Evolutionary conservation across 106 monocot genomes (phyloP), one percentile per base, ranked within the genome.

Genomic region (Posidonia australis): DNA sequence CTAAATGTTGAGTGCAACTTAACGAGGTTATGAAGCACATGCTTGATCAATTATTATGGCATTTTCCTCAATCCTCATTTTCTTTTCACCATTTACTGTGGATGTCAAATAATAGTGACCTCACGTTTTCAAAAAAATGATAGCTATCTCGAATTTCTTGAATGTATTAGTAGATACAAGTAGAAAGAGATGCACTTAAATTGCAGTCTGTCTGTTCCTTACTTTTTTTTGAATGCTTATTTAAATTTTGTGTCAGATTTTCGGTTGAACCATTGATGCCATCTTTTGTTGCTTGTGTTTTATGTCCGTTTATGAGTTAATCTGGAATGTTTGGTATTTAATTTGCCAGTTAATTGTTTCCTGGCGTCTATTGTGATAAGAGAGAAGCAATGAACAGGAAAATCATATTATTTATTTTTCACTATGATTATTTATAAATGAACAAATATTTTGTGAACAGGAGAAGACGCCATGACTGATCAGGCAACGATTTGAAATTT

Each of bases 171-270:
- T 45, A 45, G 44, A 24, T 55, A 24, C 22, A 55, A 55, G 54
- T 24, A 24, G 54, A 12, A 44, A 49, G 48, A 30, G 60, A 52
- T 44, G 60, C 16, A 65, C 43, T 61, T 66, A 49, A 54, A 52
- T 22, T 59, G 30, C 36, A 56, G 12, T 26, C 2, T 16, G 23
- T 14, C 18, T 36, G 19, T 2, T 62, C 29, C n/a, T 26, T 36
- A 17, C 26, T 74, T 64, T 77, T 60, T 70, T 65, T 77, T 73
- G 56, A 64, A 72, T 73, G 72, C 67, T 51, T 67, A 63, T 63
- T 62, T 61, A 72, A 62, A 22, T n/a, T 52, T 45, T 42, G 64
- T 45, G 44, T 77, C 66, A 77, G 65, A 66, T 48, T 58, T 71
- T 77, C 55, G 66, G 70, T 66, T 66, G 66, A 77, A 36, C 44